phyloP scores from a whole-genome alignment of 495 filamentous ascomycete genomes.

The Talaromyces trachyspermus region DNA sequence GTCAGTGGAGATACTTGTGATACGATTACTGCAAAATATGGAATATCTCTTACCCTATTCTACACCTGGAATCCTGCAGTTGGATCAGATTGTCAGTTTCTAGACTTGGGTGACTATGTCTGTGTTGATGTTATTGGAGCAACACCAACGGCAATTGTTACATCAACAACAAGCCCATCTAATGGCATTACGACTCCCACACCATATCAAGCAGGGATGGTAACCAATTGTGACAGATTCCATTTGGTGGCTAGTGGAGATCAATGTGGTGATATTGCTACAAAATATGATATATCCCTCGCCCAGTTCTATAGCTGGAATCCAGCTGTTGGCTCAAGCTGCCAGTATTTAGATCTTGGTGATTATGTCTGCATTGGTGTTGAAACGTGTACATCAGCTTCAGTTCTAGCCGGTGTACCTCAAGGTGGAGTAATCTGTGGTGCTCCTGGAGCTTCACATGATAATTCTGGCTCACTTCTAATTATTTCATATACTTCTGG shows the following conservation, averaged over 20 bases:
- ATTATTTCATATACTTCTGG: too few relatives aligned
- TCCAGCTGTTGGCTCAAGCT: constrained; percentile 13
- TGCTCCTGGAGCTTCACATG: too few relatives aligned
- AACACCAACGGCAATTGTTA: neutral
- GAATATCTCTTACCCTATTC: constrained; percentile 8
- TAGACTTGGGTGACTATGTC: constrained; percentile 2
- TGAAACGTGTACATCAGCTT: too few relatives aligned
- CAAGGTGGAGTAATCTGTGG: too few relatives aligned
- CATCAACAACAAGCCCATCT: constrained; percentile 7
- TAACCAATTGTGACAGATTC: constrained; percentile 15
- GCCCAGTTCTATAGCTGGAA: constrained; percentile 18
- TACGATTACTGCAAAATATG: constrained; percentile 10
- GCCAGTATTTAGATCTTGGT: constrained; percentile 13
- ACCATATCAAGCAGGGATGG: constrained; percentile 16
- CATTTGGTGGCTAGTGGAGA: constrained; percentile 18
- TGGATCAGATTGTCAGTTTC: constrained; percentile 7
- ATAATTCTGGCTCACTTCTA: too few relatives aligned
- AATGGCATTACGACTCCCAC: constrained; percentile 13
- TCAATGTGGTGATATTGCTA: constrained; percentile 17
- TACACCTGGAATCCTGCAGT: constrained; percentile 17
- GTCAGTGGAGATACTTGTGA: constrained; percentile 11
- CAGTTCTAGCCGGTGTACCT: too few relatives aligned
- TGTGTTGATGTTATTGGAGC: constrained; percentile 3
- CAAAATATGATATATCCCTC: constrained; percentile 12
- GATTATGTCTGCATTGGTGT: constrained; percentile 16